Evolutionary conservation across 495 filamentous ascomycete species (phyloP).

Genomic region (Xylaria scruposa): DNA sequence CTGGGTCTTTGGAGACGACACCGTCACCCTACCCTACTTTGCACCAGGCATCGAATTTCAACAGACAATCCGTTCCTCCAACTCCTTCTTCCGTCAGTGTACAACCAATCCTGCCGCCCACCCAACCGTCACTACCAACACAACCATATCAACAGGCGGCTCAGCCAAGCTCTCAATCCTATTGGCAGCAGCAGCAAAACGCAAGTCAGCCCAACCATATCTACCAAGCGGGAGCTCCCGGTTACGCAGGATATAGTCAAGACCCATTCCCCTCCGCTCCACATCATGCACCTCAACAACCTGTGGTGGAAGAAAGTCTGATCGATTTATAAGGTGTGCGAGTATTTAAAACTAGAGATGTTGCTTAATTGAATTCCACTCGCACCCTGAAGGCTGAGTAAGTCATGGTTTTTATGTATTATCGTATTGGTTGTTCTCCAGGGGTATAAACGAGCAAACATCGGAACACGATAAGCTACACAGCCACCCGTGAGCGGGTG

Average conservation of each 20-base stretch:
- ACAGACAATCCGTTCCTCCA: conserved; percentile 49
- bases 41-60: conserved; percentile 50
- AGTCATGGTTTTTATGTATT: not conserved
- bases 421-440: not conserved
- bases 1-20: conserved; percentile 43
- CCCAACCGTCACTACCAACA: conserved; percentile 31
- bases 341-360: not conserved
- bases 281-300: conserved; percentile 65
- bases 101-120: conserved; percentile 48
- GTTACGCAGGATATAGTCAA: conserved; percentile 64
- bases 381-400: not conserved
- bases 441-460: not conserved
- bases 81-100: conserved; percentile 47
- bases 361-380: not conserved
- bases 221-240: conserved; percentile 50
- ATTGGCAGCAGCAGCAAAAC: conserved; percentile 36
- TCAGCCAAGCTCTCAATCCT: conserved; percentile 52
- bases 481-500: not conserved
- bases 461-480: not conserved
- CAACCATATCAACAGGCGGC: conserved; percentile 39
- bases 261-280: conserved; percentile 71
- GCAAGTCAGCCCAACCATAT: conserved; percentile 49
- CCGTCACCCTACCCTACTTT: conserved; percentile 55
- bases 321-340: conserved; percentile 72
- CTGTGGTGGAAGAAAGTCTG: conserved; percentile 83